These are phyloP conservation scores for Bolboschoenus planiculmis DNA, from an alignment of 176 grass and related monocot species.

Conservation along the genomic window DNA sequence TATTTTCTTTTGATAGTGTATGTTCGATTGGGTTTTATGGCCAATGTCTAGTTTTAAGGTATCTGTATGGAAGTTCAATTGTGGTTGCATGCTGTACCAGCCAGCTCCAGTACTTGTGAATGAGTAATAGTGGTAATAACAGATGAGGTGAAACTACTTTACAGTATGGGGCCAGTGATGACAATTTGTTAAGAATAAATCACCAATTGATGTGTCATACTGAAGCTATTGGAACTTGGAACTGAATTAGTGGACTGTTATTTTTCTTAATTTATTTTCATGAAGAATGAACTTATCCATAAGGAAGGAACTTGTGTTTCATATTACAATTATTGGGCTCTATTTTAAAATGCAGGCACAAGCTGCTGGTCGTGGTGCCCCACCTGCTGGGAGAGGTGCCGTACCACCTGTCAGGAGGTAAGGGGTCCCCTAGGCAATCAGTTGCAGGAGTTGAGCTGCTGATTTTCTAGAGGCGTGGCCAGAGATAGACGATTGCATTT, in stretches of 20 bases:
- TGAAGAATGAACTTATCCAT: neutral
- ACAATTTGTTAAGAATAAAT: neutral
- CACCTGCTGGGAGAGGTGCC: conserved; percentile 17
- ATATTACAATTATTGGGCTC: neutral
- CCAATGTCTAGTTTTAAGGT: neutral
- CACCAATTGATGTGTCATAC: neutral
- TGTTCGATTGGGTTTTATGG: neutral
- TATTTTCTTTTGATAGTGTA: neutral
- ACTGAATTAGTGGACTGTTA: too few relatives aligned
- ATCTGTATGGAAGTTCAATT: neutral
- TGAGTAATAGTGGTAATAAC: neutral
- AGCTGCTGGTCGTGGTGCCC: conserved; percentile 31
- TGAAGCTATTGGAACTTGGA: neutral
- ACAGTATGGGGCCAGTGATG: neutral
- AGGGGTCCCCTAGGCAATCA: neutral
- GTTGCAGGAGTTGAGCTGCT: neutral
- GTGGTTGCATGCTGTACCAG: neutral
- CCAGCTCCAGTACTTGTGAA: neutral
- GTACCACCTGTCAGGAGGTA: conserved; percentile 38
- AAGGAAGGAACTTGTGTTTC: neutral
- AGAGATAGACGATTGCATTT: neutral
- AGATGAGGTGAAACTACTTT: neutral
- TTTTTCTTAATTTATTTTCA: neutral
- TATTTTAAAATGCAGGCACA: conserved; percentile 22
- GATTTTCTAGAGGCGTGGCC: neutral